These are phyloP conservation scores for Botrytis paeoniae DNA, from an alignment of 2,329 filamentous ascomycete species.

Conservation along the genomic window DNA sequence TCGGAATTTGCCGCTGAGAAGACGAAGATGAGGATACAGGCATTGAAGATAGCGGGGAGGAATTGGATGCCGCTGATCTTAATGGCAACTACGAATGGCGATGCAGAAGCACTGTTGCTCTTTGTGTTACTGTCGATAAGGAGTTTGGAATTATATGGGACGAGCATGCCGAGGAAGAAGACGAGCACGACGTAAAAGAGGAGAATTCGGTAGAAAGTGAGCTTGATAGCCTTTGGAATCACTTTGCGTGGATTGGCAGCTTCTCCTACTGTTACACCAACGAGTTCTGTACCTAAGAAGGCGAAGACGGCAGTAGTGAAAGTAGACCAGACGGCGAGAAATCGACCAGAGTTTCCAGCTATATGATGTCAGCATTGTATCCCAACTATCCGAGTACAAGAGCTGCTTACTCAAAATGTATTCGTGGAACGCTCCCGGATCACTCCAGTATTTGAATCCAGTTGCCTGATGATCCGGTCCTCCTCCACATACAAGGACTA, in stretches of 20 bases:
- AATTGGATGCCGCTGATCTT: slow-evolving; percentile 60
- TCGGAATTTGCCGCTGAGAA: slow-evolving; percentile 59
- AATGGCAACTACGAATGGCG: slow-evolving; percentile 57
- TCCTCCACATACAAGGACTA: slow-evolving; percentile 62
- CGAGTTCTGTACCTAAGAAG: slow-evolving; percentile 61
- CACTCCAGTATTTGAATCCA: slow-evolving; percentile 50
- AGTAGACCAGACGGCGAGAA: slow-evolving; percentile 59
- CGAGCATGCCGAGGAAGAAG: slow-evolving; percentile 58
- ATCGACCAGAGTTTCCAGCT: slow-evolving; percentile 44
- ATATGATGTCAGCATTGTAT: slow-evolving; percentile 40
- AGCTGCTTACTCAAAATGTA: slow-evolving; percentile 38
- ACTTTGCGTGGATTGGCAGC: slow-evolving; percentile 61
- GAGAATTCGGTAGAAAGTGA: slow-evolving; percentile 59
- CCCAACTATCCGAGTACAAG: not conserved
- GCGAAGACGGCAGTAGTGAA: slow-evolving; percentile 52
- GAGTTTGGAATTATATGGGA: slow-evolving; percentile 60
- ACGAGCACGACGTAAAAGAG: slow-evolving; percentile 61
- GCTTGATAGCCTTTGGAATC: slow-evolving; percentile 61
- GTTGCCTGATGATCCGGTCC: slow-evolving; percentile 54
- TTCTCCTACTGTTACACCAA: slow-evolving; percentile 62
- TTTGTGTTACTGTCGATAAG: slow-evolving; percentile 50
- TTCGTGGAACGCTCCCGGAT: slow-evolving; percentile 42
- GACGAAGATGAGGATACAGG: slow-evolving; percentile 64
- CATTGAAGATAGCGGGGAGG: slow-evolving; percentile 67
- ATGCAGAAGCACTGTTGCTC: slow-evolving; percentile 43